These are phyloP conservation scores for Vitis hybrid DNA, from an alignment of 177 flowering plant species.

Conservation along the genomic window DNA sequence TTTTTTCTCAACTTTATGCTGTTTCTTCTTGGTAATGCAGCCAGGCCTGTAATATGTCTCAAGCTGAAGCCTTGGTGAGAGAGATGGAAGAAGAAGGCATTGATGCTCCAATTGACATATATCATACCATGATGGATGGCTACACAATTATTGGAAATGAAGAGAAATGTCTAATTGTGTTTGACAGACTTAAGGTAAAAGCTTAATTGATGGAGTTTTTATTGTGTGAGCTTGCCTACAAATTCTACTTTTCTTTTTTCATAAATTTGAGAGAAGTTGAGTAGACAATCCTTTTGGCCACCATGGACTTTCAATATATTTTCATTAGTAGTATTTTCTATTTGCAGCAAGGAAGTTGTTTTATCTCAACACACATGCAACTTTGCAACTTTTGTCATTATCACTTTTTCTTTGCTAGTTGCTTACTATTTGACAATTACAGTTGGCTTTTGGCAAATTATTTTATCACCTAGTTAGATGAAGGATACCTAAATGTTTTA, in stretches of 20 bases:
- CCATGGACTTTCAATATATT: too few species aligned
- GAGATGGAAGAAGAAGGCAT: slow-evolving; percentile 98
- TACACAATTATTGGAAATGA: slow-evolving; percentile 81
- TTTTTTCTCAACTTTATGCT: neutral
- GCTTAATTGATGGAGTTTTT: neutral
- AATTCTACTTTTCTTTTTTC: slow-evolving; percentile 1
- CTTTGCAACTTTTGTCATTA: too few species aligned
- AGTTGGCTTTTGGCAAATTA: too few species aligned
- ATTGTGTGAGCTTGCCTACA: neutral
- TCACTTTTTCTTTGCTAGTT: too few species aligned
- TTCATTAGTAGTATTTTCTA: too few species aligned
- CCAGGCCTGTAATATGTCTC: slow-evolving; percentile 69
- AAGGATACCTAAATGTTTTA: too few species aligned
- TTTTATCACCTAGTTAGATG: too few species aligned
- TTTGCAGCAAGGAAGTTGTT: too few species aligned
- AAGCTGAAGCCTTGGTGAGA: slow-evolving; percentile 87
- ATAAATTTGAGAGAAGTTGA: neutral
- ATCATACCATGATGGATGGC: slow-evolving; percentile 99
- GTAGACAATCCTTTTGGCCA: too few species aligned
- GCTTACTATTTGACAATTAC: too few species aligned
- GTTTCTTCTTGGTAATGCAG: slow-evolving; percentile 34
- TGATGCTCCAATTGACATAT: slow-evolving; percentile 86
- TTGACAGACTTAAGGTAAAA: slow-evolving; percentile 84
- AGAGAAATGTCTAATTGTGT: slow-evolving; percentile 79
- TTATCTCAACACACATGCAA: too few species aligned